Base-by-base conservation (phyloP, 352 stramenopile genomes). In the Globisporangium echinulatum region DNA sequence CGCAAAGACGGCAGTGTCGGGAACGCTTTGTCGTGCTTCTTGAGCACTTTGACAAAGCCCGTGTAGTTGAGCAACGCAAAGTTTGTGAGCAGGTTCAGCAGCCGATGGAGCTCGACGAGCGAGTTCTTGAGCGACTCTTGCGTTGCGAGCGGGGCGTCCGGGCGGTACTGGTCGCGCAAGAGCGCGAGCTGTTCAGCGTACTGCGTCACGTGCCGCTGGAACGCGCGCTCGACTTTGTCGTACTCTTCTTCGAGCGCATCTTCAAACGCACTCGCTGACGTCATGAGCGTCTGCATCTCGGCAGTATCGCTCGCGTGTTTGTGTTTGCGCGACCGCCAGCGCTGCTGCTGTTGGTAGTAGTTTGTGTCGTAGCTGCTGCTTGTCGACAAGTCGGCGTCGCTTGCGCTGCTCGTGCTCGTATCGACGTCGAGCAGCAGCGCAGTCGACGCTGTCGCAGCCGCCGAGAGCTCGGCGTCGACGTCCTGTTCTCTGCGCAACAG, bases 11-110 rank as follows among this genome's bases (percentile, higher is more conserved):
- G 66, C 56, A 74, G 66, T 19, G 82, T 69, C 1, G 71, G 70
- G 44, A 82, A 76, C 61, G 82, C 79, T 55, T 98, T 98, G 70
- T 98, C 94, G 69, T 98, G 90, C 58, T 98, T 98, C 69, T 99
- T 98, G 38, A 98, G 67, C 63, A 99, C 97, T 71, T 99, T 99
- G 19, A 99, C 82, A 68, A 98, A 98, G 13, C 88, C 97, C 0
- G 96, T 99, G 72, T 98, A 99, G 65, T 99, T 99, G 56, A 99
- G 84, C 62, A 99, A 90, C 37, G 92, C 84, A 79, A 96, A 99
- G 71, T 99, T 99, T 42, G 96, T 76, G 54, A 99, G 78, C 42
- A 98, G 73, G 62, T 98, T 97, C 25, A 96, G 67, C 49, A 94
- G 79, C 4, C 94, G 87, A 71, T 98, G 92, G 46, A 98, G 76